phyloP scores from a whole-genome alignment of 768 basidiomycete genomes.

The Kondoa malvinella region DNA sequence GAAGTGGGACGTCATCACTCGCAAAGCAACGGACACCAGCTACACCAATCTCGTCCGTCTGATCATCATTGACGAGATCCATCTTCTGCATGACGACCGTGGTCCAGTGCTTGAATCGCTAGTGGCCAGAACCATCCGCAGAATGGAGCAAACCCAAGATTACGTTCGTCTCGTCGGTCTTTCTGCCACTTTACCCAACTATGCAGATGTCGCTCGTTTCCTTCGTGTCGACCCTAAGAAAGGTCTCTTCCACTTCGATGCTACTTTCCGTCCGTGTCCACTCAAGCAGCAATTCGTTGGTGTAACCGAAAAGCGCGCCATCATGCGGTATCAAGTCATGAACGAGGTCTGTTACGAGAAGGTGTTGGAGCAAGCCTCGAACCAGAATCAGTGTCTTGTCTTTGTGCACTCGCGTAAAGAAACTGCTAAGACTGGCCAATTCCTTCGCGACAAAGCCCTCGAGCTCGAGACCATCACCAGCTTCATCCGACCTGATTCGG shows the following conservation, averaged over 20 bases:
- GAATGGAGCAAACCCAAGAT: conserved; percentile 86
- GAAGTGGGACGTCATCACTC: conserved; percentile 98
- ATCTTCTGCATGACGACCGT: conserved; percentile 90
- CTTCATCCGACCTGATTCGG: conserved; percentile 85
- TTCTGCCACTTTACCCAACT: conserved; percentile 95
- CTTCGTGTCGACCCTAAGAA: conserved; percentile 79
- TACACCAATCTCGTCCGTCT: conserved; percentile 93
- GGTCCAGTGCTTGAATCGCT: conserved; percentile 90
- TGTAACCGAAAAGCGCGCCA: conserved; percentile 96
- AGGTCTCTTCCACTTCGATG: conserved; percentile 94
- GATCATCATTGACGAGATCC: conserved; percentile 96
- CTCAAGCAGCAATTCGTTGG: conserved; percentile 95
- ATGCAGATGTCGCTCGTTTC: conserved; percentile 93
- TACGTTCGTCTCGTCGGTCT: conserved; percentile 87
- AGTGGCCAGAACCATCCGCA: conserved; percentile 69
- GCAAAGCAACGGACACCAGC: conserved; percentile 88
- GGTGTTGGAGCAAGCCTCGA: conserved; percentile 74
- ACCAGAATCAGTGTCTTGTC: conserved; percentile 71
- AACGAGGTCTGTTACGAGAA: conserved; percentile 99
- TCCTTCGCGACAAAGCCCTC: conserved; percentile 82
- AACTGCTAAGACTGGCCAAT: conserved; percentile 89
- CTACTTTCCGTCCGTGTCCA: conserved; percentile 79
- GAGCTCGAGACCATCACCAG: conserved; percentile 93
- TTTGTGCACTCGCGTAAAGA: conserved; percentile 98
- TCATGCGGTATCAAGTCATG: conserved; percentile 93